Conservation (phyloP, 2,329 filamentous ascomycete genomes). For the Monilinia vaccinii-corymbosi region DNA sequence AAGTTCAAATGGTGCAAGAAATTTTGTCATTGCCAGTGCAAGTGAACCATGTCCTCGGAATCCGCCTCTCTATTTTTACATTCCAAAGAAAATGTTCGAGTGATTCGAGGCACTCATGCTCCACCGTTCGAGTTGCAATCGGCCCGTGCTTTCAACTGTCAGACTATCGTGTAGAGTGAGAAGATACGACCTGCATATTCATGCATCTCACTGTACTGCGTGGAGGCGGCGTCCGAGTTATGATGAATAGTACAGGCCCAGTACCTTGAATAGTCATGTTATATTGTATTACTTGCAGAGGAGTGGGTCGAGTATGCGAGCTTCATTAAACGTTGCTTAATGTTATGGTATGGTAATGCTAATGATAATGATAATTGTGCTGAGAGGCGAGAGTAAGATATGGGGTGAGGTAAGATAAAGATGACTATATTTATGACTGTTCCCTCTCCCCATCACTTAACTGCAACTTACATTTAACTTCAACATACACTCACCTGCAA, state of each 20-base stretch:
- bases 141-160: not conserved
- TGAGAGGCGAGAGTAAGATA: not conserved
- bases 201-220: constrained; percentile 7
- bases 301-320: not conserved
- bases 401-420: not conserved
- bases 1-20: not conserved
- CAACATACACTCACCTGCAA: not conserved
- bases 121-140: constrained; percentile 1
- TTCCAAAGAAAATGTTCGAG: not conserved
- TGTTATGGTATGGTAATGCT: not conserved
- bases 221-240: not conserved
- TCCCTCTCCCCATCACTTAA: not conserved
- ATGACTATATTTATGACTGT: not conserved
- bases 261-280: not conserved
- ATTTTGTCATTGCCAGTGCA: not conserved
- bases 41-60: not conserved
- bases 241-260: not conserved
- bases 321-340: constrained; percentile 2
- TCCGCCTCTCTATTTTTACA: not conserved
- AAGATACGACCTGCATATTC: constrained; percentile 1
- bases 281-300: not conserved
- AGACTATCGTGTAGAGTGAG: not conserved
- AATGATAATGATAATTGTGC: not conserved
- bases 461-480: not conserved
- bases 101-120: not conserved